Evolutionary conservation across 2,329 filamentous ascomycete species (phyloP), one percentile per base, ranked within the genome.

Genomic region (Alternaria arborescens): DNA sequence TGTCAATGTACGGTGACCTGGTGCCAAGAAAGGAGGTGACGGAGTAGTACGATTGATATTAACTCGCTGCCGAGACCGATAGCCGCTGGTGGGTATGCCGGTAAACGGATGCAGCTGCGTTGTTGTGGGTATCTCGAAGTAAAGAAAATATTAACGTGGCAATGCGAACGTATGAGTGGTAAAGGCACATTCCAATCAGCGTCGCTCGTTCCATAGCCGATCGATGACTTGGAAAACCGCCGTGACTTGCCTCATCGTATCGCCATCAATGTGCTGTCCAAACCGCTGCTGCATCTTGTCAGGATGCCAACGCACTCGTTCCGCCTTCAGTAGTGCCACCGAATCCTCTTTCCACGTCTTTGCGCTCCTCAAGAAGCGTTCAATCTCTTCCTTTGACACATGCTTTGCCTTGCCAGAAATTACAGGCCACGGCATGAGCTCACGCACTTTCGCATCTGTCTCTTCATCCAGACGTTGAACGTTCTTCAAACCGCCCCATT

Each of bases 201-300:
- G 60, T 32, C 65, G 64, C 41, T 92, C 89, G 55, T 82, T 86
- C 91, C 92, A 97, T 71, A 97, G 79, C 52, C 82, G 84, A 81
- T 99, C 95, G 47, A 98, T 86, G 30, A 93, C 89, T 80, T 98
- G 94, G 73, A 98, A 99, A 10, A 97, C 89, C 7, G 91, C 91
- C 11, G 94, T 99, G 42, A 97, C 91, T 55, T 88, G 85, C 73
- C 87, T 88, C 85, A 97, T 89, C 3, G 91, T 87, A 4, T 85
- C 85, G 24, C 88, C 84, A 48, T 94, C 90, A 50, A 97, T 87
- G 14, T 84, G 83, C 60, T 87, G 82, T 3, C 93, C 92, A 61
- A 97, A 89, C 54, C 89, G 87, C 80, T 97, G 95, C 82, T 97
- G 93, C 57, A 98, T 91, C 83, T 98, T 99, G 80, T 99, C 95